Base-by-base conservation (phyloP, 2,329 filamentous ascomycete genomes). In the Colletotrichum sp. region DNA sequence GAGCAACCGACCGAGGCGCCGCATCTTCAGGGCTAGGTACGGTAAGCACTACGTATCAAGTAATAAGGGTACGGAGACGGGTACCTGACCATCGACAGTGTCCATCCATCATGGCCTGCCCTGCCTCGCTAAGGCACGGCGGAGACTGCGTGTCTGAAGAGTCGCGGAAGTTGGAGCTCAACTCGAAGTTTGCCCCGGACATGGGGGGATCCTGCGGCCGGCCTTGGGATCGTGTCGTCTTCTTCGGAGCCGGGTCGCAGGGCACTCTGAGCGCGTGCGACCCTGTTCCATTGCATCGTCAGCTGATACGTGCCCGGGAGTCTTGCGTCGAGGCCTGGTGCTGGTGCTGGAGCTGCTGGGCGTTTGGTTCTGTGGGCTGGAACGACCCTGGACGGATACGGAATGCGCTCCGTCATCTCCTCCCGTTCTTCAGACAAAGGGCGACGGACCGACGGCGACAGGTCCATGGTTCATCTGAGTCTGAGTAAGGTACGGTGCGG, bases 371-470 rank as follows among this genome's bases (percentile, higher is more conserved):
- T 21, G 5, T 13, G 62, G 64, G 70, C 70, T 75, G 34, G 56
- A 68, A 68, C 70, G 70, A 56, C 43, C 24, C 30, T 28, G 16
- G 64, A 69, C 48, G 16, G 58, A 73, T 73, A 65, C 73, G 73
- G 70, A 73, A 73, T 73, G 34, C 70, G 34, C 58, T 75, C 73
- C 70, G 73, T 73, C 70, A 38, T 18, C 26, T 24, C 48, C 28
- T 58, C 26, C 66, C 43, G 38, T 55, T 58, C 32, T 48, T 48
- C 43, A 48, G 56, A 60, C 26, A 60, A 60, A 60, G 56, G 56
- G 43, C 28, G 65, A 48, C 65, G 38, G 16, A 34, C 28, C 65
- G 48, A 58, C 65, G n/a, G 58, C 68, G 30, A 70, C 43, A 48
- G 43, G 43, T 48, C 43, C 43, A 48, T 48, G 43, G 43, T 48